Percentiles rank a stretch among this genome's conserved stretches.
Evolutionary conservation across 768 basidiomycete genomes (phyloP).

Genomic region (Nevesoporus exiguus): DNA sequence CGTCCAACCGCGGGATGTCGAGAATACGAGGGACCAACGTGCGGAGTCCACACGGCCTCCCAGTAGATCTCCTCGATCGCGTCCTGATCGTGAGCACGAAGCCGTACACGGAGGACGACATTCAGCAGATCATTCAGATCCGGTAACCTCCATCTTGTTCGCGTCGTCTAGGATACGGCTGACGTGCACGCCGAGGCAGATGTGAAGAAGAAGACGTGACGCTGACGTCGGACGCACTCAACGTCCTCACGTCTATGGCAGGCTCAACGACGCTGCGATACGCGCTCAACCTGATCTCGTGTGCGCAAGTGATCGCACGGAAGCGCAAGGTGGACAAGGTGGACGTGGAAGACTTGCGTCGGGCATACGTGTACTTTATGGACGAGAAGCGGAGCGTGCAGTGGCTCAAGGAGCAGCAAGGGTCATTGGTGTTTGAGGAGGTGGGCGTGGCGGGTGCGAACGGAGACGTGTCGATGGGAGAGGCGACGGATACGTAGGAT

Average conservation of each 20-base stretch:
- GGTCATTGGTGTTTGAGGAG: constrained; percentile 71
- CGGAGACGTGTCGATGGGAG: constrained; percentile 32
- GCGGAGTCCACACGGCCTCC: constrained; percentile 91
- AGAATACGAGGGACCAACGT: constrained; percentile 94
- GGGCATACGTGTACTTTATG: constrained; percentile 87
- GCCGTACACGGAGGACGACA: constrained; percentile 78
- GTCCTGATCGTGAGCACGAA: constrained; percentile 94
- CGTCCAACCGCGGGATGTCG: constrained; percentile 92
- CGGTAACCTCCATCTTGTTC: constrained; percentile 43
- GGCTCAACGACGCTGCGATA: constrained; percentile 88
- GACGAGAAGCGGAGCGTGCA: constrained; percentile 91
- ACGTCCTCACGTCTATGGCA: constrained; percentile 87
- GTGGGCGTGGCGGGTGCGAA: constrained; percentile 29
- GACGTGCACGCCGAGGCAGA: constrained; percentile 34
- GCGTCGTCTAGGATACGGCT: not conserved
- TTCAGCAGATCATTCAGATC: constrained; percentile 90
- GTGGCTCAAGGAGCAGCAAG: constrained; percentile 86
- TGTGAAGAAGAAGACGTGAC: constrained; percentile 95
- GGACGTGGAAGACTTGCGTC: constrained; percentile 78
- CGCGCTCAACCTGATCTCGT: constrained; percentile 92
- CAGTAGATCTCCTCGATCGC: constrained; percentile 90
- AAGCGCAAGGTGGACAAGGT: constrained; percentile 80
- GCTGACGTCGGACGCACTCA: constrained; percentile 65
- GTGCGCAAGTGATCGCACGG: constrained; percentile 79
- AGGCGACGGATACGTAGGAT: constrained; percentile 36